phyloP scores from a whole-genome alignment of 2,329 filamentous ascomycete genomes.

The Colletotrichum melonis region DNA sequence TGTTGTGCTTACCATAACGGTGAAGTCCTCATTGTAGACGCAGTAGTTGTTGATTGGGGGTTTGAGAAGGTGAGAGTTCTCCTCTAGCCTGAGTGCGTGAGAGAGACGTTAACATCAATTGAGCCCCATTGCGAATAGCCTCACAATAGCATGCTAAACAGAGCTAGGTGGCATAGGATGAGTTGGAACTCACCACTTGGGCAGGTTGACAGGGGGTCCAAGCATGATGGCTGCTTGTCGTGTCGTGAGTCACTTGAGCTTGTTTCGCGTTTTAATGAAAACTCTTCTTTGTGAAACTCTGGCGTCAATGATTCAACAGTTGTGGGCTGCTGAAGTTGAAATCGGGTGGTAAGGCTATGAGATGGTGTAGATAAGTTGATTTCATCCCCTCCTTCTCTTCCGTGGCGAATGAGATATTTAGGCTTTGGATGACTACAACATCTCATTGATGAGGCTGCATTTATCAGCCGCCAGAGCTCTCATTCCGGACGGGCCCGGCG shows the following conservation, averaged over 20 bases:
- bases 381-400: neutral
- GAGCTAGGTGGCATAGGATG: no score
- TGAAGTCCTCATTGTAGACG: constrained; percentile 87
- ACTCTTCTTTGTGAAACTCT: neutral
- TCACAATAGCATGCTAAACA: constrained; percentile 3
- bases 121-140: constrained; percentile 9
- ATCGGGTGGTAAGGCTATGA: neutral
- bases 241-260: constrained; percentile 10
- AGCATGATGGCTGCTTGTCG: constrained; percentile 21
- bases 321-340: neutral
- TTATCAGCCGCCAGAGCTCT: constrained; percentile 17
- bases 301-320: constrained; percentile 4
- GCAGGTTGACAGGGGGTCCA: constrained; percentile 62
- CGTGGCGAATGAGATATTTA: constrained; percentile 28
- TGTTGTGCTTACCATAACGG: constrained; percentile 74
- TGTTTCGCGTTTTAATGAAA: neutral
- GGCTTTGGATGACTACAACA: neutral
- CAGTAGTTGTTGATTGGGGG: constrained; percentile 98
- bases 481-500: constrained; percentile 18
- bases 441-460: constrained; percentile 1
- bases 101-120: constrained; percentile 36
- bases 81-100: constrained; percentile 74
- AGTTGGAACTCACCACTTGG: constrained; percentile 63
- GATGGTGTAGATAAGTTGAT: constrained; percentile 8
- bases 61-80: constrained; percentile 91